Base-by-base conservation (phyloP, 805 yeast genomes). In the Millerozyma miso region DNA sequence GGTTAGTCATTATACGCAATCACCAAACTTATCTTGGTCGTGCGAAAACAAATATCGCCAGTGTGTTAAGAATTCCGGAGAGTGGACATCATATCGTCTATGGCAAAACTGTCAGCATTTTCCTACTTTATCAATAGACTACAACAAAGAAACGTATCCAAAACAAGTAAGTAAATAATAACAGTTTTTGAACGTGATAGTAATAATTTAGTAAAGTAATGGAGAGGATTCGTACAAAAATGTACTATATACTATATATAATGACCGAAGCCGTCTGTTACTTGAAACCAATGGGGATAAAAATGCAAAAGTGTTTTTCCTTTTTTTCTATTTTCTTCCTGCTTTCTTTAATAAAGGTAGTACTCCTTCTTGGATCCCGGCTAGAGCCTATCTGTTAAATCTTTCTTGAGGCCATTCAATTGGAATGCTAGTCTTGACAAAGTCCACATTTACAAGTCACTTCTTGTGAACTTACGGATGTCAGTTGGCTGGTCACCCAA, bases 401-500 rank as follows among this genome's bases (percentile, higher is more conserved):
- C n/a, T n/a, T n/a, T n/a, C n/a, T n/a, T n/a, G n/a, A n/a, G n/a
- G n/a, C n/a, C n/a, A n/a, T n/a, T n/a, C n/a, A n/a, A n/a, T n/a
- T n/a, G n/a, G n/a, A n/a, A n/a, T n/a, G n/a, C n/a, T n/a, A n/a
- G n/a, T n/a, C n/a, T n/a, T n/a, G n/a, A n/a, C n/a, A n/a, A n/a
- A n/a, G n/a, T n/a, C n/a, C 20, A 6, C 15, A 18, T 18, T 37
- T 60, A 85, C 61, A 86, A 74, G 60, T 85, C 95, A 40, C 80
- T 62, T 64, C 93, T 80, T 37, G 93, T 86, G 56, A 83, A 73
- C 48, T 77, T 77, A 44, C 81, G 76, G 39, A 87, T 79, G 58
- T 85, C 85, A 53, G 67, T 75, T 18, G 95, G 89, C 62, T 82
- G 80, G 35, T 75, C 71, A 35, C 70, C 63, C 44, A 75, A 62